Conservation (phyloP, 305 asterid species). For the Lippia alba region DNA sequence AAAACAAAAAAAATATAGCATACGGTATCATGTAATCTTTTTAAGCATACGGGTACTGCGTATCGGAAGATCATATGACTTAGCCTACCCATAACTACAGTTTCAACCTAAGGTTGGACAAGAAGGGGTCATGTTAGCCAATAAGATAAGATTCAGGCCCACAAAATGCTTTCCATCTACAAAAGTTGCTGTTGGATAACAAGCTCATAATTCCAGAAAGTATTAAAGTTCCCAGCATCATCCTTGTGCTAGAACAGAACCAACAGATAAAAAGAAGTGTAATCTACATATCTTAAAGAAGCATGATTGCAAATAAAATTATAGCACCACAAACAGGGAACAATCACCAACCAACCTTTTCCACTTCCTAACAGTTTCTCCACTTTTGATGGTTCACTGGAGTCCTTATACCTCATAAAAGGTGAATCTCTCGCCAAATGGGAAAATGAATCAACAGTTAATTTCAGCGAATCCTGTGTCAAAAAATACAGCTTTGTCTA, state of each 20-base stretch:
- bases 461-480: constrained; percentile 73
- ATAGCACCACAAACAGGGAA: constrained; percentile 26
- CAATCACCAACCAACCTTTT: constrained; percentile 56
- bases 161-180: constrained; percentile 15
- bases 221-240: constrained; percentile 27
- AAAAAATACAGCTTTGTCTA: constrained; percentile 38
- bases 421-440: constrained; percentile 56
- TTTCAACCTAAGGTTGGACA: constrained; percentile 27
- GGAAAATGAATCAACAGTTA: constrained; percentile 69
- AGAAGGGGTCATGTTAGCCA: constrained; percentile 13
- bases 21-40: no score
- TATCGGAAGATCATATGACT: no score
- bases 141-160: constrained; percentile 27
- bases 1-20: no score
- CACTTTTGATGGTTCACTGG: constrained; percentile 66
- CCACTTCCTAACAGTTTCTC: constrained; percentile 79
- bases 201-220: constrained; percentile 28
- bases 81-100: no score
- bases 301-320: constrained; percentile 4
- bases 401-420: constrained; percentile 44
- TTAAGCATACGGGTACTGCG: no score
- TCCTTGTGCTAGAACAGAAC: constrained; percentile 15
- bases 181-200: constrained; percentile 22
- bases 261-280: constrained; percentile 14
- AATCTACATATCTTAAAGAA: constrained; percentile 9